Percentiles rank a stretch among this genome's conserved stretches.
Conservation (phyloP, 805 yeast genomes). For the Hanseniaspora clermontiae region DNA sequence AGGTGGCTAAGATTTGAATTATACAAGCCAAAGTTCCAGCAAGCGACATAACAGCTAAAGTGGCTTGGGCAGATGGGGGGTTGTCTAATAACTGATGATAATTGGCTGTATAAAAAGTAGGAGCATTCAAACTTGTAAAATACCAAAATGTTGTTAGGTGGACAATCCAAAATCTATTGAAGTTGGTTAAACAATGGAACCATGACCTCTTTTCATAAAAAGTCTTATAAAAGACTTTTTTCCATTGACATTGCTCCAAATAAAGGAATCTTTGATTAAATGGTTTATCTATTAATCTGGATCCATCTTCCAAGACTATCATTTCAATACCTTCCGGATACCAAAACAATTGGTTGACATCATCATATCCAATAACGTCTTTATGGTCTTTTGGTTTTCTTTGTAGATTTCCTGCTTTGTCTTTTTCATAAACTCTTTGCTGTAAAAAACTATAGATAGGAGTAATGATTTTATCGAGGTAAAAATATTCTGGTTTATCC, state of each 20-base stretch:
- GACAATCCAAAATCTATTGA: slow-evolving; percentile 68
- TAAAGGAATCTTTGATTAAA: slow-evolving; percentile 43
- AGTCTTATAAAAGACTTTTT: slow-evolving; percentile 56
- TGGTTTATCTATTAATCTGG: slow-evolving; percentile 41
- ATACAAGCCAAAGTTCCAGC: slow-evolving; percentile 54
- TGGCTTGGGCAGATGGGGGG: slow-evolving; percentile 46
- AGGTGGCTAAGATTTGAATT: slow-evolving; percentile 43
- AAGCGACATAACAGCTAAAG: slow-evolving; percentile 46
- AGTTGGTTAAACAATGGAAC: slow-evolving; percentile 61
- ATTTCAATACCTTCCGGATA: slow-evolving; percentile 54
- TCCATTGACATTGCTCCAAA: slow-evolving; percentile 52
- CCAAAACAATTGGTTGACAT: slow-evolving; percentile 83
- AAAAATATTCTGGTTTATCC: slow-evolving; percentile 32
- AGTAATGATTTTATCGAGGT: slow-evolving; percentile 56
- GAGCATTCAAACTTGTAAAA: slow-evolving; percentile 55
- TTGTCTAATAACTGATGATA: slow-evolving; percentile 44
- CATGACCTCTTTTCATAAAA: slow-evolving; percentile 64
- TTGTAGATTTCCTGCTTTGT: slow-evolving; percentile 39
- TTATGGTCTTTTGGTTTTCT: slow-evolving; percentile 63
- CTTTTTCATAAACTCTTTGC: slow-evolving; percentile 50
- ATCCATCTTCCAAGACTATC: slow-evolving; percentile 36
- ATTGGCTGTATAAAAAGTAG: slow-evolving; percentile 48
- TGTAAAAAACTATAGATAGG: slow-evolving; percentile 60
- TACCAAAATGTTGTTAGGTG: slow-evolving; percentile 69
- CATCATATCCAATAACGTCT: slow-evolving; percentile 72